A percentile compares a stretch with the other conserved stretches of the same genome.
These are phyloP conservation scores for Aspergillus unguis DNA, from an alignment of 2,329 filamentous ascomycete species.

Conservation along the genomic window DNA sequence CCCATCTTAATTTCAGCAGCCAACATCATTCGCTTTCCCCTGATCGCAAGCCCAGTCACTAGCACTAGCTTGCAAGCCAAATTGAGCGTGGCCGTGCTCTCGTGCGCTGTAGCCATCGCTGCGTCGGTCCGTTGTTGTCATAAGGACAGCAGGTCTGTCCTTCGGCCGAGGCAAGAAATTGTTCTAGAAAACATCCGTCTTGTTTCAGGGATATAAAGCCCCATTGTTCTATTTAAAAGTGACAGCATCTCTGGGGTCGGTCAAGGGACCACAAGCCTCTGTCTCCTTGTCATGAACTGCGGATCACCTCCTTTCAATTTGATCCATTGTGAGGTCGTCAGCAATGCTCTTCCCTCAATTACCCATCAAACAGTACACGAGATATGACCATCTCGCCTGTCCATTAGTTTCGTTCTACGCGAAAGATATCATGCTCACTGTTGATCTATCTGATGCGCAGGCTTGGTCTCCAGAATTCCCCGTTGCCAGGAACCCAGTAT, in stretches of 20 bases:
- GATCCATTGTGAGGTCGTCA: too few relatives aligned
- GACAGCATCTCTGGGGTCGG: neutral
- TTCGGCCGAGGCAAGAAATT: neutral
- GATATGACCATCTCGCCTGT: too few relatives aligned
- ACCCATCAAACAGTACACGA: too few relatives aligned
- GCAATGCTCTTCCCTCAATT: too few relatives aligned
- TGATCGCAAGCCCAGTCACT: neutral
- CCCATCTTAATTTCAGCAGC: conserved; percentile 7
- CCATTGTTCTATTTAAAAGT: neutral
- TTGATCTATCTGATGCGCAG: too few relatives aligned
- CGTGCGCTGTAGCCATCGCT: neutral
- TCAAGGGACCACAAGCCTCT: neutral
- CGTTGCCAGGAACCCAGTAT: too few relatives aligned
- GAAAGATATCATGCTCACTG: too few relatives aligned
- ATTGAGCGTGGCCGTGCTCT: neutral
- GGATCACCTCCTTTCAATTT: neutral
- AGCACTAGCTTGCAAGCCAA: neutral
- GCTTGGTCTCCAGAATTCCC: too few relatives aligned
- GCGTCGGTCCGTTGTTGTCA: neutral
- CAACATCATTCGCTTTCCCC: conserved; percentile 7
- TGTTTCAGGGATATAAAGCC: neutral
- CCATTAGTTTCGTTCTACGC: too few relatives aligned
- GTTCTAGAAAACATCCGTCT: neutral
- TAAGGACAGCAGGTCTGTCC: neutral
- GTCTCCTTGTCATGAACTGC: neutral